A percentile compares a stretch with the other conserved stretches of the same genome.
Evolutionary conservation across 2,329 filamentous ascomycete genomes (phyloP).

Genomic region (Exophiala calicioides): DNA sequence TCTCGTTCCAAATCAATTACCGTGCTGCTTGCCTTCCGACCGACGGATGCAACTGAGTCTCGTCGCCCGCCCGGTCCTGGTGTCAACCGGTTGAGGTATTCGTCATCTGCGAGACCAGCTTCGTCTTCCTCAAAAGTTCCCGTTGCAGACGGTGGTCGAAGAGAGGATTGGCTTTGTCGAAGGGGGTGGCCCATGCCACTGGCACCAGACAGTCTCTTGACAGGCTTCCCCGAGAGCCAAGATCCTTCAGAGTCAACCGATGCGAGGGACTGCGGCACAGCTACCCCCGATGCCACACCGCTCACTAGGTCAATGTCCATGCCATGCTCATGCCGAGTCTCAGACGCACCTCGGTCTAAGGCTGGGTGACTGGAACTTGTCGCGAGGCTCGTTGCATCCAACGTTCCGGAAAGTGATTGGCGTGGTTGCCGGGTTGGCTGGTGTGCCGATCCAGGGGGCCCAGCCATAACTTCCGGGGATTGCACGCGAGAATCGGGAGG

Average conservation of each 20-base stretch:
- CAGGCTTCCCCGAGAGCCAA: constrained; percentile 80
- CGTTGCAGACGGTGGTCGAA: constrained; percentile 35
- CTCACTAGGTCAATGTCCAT: constrained; percentile 21
- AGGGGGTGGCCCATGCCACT: constrained; percentile 47
- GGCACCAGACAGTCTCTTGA: constrained; percentile 50
- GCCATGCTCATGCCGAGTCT: constrained; percentile 10
- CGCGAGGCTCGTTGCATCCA: constrained; percentile 32
- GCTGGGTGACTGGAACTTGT: constrained; percentile 33
- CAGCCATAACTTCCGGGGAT: constrained; percentile 64
- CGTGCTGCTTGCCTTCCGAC: constrained; percentile 47
- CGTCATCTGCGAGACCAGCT: constrained; percentile 71
- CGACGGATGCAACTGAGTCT: constrained; percentile 32
- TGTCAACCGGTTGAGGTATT: constrained; percentile 66
- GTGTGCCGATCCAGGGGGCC: constrained; percentile 10
- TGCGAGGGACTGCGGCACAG: constrained; percentile 78
- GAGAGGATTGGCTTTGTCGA: constrained; percentile 50
- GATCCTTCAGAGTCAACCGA: constrained; percentile 95
- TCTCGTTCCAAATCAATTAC: constrained; percentile 62
- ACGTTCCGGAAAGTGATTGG: constrained; percentile 27
- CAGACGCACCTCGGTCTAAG: constrained; percentile 14
- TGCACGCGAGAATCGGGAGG: constrained; percentile 79
- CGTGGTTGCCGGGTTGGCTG: constrained; percentile 14
- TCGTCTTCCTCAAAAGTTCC: constrained; percentile 36
- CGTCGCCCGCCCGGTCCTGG: constrained; percentile 48
- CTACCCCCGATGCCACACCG: constrained; percentile 22